These are phyloP conservation scores for Apiotrichum siamense DNA, from an alignment of 1,284 basidiomycete species.

Conservation along the genomic window DNA sequence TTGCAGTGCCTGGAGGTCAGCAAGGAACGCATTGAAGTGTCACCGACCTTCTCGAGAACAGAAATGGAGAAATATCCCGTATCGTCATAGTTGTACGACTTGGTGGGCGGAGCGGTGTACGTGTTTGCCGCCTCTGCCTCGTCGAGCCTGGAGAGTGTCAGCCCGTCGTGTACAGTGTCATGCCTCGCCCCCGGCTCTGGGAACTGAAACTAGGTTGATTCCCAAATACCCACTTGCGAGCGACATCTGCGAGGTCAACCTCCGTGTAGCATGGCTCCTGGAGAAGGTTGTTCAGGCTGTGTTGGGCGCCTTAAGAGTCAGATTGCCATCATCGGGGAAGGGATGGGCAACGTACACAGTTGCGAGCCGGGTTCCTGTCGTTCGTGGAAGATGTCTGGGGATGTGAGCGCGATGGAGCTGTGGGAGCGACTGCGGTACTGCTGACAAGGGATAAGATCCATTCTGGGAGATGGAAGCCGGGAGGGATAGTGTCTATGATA, in stretches of 20 bases:
- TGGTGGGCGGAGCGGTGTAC: slow-evolving; percentile 34
- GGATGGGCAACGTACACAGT: slow-evolving; percentile 29
- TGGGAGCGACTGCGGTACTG: not conserved
- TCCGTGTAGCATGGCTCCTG: slow-evolving; percentile 59
- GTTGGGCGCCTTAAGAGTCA: slow-evolving; percentile 45
- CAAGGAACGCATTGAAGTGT: not conserved
- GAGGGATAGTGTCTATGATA: not conserved
- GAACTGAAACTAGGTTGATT: slow-evolving; percentile 6
- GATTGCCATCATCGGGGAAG: not conserved
- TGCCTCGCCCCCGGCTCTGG: not conserved
- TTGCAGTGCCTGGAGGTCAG: slow-evolving; percentile 56
- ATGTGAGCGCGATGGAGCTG: not conserved
- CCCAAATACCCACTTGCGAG: slow-evolving; percentile 57
- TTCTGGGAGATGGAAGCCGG: not conserved
- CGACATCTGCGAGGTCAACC: slow-evolving; percentile 78
- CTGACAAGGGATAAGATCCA: slow-evolving; percentile 15
- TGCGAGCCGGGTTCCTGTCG: slow-evolving; percentile 47
- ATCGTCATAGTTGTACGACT: slow-evolving; percentile 81
- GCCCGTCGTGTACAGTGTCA: not conserved
- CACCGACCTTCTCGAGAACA: slow-evolving; percentile 26
- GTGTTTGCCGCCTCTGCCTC: slow-evolving; percentile 47
- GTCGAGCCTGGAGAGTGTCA: slow-evolving; percentile 43
- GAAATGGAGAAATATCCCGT: slow-evolving; percentile 77
- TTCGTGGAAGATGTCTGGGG: slow-evolving; percentile 43
- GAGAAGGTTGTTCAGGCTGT: slow-evolving; percentile 50